These are phyloP conservation scores for Penicillium sp. DNA, from an alignment of 2,329 filamentous ascomycete species.

Conservation along the genomic window DNA sequence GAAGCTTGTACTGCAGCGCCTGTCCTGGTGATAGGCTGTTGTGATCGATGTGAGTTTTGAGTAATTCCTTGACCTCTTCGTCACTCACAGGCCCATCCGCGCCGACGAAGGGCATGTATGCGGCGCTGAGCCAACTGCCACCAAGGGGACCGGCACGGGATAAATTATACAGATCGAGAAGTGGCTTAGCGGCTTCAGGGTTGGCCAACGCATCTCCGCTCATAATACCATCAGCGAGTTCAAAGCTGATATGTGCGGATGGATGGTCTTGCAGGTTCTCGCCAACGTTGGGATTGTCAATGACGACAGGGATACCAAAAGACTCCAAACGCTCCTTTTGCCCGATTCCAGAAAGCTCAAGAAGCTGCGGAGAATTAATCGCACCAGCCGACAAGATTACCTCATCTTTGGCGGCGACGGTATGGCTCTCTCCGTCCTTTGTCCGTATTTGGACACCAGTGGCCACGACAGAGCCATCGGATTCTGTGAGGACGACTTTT, in stretches of 20 bases:
- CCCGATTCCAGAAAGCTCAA: slow-evolving; percentile 61
- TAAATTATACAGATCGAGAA: slow-evolving; percentile 2
- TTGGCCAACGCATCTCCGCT: slow-evolving; percentile 1
- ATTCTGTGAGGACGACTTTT: slow-evolving; percentile 20
- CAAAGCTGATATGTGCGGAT: slow-evolving; percentile 14
- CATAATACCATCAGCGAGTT: slow-evolving; percentile 12
- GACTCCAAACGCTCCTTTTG: slow-evolving; percentile 36
- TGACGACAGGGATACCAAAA: slow-evolving; percentile 39
- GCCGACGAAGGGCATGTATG: slow-evolving; percentile 8
- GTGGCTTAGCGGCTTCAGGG: background rate
- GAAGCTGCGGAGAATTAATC: slow-evolving; percentile 54
- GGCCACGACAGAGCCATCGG: slow-evolving; percentile 11
- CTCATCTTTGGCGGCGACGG: slow-evolving; percentile 40
- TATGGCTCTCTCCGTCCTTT: slow-evolving; percentile 30
- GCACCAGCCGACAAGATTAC: slow-evolving; percentile 59
- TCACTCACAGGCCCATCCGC: background rate
- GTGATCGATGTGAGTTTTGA: background rate
- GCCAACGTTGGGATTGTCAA: slow-evolving; percentile 44
- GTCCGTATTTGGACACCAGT: slow-evolving; percentile 43
- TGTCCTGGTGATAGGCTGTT: background rate
- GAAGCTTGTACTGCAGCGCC: slow-evolving; percentile 9
- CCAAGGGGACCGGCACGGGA: slow-evolving; percentile 1
- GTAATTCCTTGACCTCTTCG: background rate
- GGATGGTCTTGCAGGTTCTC: slow-evolving; percentile 48
- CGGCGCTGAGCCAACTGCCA: slow-evolving; percentile 1